Percentiles rank a stretch among this genome's conserved stretches.
Evolutionary conservation across 768 basidiomycete species (phyloP).

Genomic region (Krasilnikovozyma curviuscula): DNA sequence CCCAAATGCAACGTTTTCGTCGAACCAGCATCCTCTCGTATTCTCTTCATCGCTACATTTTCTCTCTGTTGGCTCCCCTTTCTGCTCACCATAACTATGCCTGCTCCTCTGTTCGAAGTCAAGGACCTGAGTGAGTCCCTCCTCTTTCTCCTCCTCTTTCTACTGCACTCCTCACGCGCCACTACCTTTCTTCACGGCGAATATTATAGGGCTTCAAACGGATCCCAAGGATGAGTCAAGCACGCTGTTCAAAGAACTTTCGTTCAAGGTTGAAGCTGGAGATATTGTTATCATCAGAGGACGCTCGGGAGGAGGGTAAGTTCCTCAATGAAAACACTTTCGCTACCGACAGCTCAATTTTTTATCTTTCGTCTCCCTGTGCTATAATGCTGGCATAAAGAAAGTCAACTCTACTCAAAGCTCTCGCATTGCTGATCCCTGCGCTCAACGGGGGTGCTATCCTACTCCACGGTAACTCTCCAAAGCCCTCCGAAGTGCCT

Average conservation of each 20-base stretch:
- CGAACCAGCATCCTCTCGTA: too few species aligned
- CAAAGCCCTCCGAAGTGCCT: conserved; percentile 43
- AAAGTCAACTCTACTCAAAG: conserved; percentile 54
- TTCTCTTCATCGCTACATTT: too few species aligned
- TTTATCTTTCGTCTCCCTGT: background rate
- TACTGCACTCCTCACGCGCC: background rate
- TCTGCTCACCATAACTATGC: background rate
- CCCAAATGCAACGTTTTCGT: too few species aligned
- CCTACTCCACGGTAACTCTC: conserved; percentile 47
- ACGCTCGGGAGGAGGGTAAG: conserved; percentile 54
- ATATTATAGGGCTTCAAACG: background rate
- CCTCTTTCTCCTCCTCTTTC: background rate
- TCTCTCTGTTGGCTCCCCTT: too few species aligned
- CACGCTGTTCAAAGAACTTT: conserved; percentile 41
- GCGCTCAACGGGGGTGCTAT: conserved; percentile 47
- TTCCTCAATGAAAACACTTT: conserved; percentile 6
- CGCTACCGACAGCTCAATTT: background rate
- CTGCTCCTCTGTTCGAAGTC: conserved; percentile 2
- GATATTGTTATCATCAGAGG: conserved; percentile 65
- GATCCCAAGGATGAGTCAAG: background rate
- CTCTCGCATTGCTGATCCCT: conserved; percentile 62
- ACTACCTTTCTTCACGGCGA: background rate
- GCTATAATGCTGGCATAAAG: conserved; percentile 9
- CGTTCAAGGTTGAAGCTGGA: conserved; percentile 45
- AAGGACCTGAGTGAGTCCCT: conserved; percentile 5